Conservation (phyloP, 352 stramenopile species). For the Blastocystis sp. region DNA sequence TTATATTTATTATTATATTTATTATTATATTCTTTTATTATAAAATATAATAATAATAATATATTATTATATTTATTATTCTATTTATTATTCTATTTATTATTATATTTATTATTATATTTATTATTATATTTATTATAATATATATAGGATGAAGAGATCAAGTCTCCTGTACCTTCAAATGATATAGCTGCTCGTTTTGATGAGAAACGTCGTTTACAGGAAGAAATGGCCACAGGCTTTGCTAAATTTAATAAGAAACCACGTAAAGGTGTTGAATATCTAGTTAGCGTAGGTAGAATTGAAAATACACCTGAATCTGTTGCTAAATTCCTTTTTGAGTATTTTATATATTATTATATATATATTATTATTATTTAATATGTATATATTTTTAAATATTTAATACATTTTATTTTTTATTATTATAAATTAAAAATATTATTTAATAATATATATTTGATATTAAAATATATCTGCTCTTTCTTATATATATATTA, state of each 20-base stretch:
- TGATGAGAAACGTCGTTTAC: conserved; percentile 77
- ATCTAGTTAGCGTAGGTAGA: conserved; percentile 68
- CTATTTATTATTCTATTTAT: too few relatives aligned
- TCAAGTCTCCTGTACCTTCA: conserved; percentile 32
- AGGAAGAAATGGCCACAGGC: conserved; percentile 83
- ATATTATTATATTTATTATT: too few relatives aligned
- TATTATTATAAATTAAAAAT: too few relatives aligned
- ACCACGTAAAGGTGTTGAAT: conserved; percentile 65
- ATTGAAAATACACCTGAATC: conserved; percentile 66
- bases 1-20: neutral
- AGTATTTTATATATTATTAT: too few relatives aligned
- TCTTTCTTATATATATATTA: too few relatives aligned
- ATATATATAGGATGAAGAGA: conserved; percentile 49
- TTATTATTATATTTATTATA: conserved; percentile 39
- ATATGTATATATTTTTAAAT: too few relatives aligned
- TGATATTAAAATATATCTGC: too few relatives aligned
- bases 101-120: neutral
- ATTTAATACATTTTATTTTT: too few relatives aligned
- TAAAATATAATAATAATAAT: neutral
- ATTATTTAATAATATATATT: too few relatives aligned
- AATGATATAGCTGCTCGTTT: conserved; percentile 70
- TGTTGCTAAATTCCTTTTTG: conserved; percentile 81
- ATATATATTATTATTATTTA: too few relatives aligned
- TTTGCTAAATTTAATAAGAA: conserved; percentile 94
- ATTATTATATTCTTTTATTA: conserved; percentile 8